Evolutionary conservation across 257 asterid genomes (phyloP), one percentile per base, ranked within the genome.

Genomic region (Primulina eburnea): DNA sequence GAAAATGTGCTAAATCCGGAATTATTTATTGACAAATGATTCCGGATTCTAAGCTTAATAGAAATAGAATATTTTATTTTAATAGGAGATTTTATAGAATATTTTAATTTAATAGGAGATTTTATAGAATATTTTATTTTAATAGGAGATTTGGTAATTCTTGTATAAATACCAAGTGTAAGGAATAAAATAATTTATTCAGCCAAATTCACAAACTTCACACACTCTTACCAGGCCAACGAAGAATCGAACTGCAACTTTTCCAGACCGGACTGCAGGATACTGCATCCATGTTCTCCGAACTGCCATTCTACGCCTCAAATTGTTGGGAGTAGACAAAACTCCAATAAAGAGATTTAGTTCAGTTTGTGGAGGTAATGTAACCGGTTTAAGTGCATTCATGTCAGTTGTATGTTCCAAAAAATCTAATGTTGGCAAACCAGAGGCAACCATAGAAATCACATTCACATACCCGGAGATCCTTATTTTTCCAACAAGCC

Each of bases 271-370:
- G 68, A 89, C 97, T 62, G 88, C 84, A 43, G 85, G 84, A 77
- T 91, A 91, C 80, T 94, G 99, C 97, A 94, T 91, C 99, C 99
- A 94, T 6, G 99, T 88, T 83, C 98, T 88, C 74, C 97, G 84
- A 53, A 91, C 98, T 24, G 98, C 96, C 99, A 94, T 94, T 83
- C 99, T 81, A 67, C 96, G 98, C 77, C 88, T 91, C 78, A 94
- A 91, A 82, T 91, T 94, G 82, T 94, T 94, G 65, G 99, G 85
- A n/a, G 97, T 94, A 60, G 99, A 94, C 74, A 94, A 85, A 38
- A 91, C 90, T 62, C 99, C 99, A 75, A 94, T 79, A 62, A 94
- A 84, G 73, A 94, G 97, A 74, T 85, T 66, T 56, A 94, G 85
- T 68, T 64, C 79, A 73, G 63, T 81, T 47, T 37, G 72, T 21